These are phyloP conservation scores for Globisporangium apiculatum DNA, from an alignment of 352 stramenopile species.

Conservation along the genomic window DNA sequence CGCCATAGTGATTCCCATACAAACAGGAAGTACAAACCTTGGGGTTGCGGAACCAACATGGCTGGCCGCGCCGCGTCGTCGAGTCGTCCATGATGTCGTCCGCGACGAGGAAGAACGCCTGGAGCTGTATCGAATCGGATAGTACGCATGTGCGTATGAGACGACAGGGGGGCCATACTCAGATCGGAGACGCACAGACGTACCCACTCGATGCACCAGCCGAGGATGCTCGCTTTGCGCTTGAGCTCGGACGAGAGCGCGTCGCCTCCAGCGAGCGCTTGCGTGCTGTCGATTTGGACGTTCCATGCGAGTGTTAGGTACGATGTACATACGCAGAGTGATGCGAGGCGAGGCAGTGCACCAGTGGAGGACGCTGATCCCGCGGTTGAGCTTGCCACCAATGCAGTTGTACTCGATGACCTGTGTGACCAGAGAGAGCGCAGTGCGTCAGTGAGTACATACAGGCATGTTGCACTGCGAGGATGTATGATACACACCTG, in stretches of 20 bases:
- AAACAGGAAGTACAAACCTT: slow-evolving; percentile 14
- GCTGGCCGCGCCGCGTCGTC: slow-evolving; percentile 91
- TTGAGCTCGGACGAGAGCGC: slow-evolving; percentile 58
- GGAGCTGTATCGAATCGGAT: slow-evolving; percentile 45
- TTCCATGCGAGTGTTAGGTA: not conserved
- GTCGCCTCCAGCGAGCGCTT: slow-evolving; percentile 43
- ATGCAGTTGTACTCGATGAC: slow-evolving; percentile 96
- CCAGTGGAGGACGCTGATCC: slow-evolving; percentile 93
- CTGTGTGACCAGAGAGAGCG: slow-evolving; percentile 6
- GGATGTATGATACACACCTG: slow-evolving; percentile 15
- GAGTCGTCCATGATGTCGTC: slow-evolving; percentile 99
- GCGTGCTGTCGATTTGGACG: slow-evolving; percentile 24
- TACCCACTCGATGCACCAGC: slow-evolving; percentile 98
- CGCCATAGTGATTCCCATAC: slow-evolving; percentile 11
- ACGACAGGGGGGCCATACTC: not conserved
- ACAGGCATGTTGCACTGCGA: not conserved
- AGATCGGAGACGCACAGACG: not conserved
- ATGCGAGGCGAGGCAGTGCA: slow-evolving; percentile 7
- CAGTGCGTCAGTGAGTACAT: not conserved
- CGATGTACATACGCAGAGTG: not conserved
- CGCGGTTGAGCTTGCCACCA: slow-evolving; percentile 97
- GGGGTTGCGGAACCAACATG: slow-evolving; percentile 95
- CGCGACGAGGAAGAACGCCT: slow-evolving; percentile 98
- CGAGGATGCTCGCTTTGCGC: slow-evolving; percentile 89
- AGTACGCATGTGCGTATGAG: not conserved